Percentiles rank a stretch among this genome's conserved stretches.
Conservation (phyloP, 345 rosid species). For the Gossypium australe region DNA sequence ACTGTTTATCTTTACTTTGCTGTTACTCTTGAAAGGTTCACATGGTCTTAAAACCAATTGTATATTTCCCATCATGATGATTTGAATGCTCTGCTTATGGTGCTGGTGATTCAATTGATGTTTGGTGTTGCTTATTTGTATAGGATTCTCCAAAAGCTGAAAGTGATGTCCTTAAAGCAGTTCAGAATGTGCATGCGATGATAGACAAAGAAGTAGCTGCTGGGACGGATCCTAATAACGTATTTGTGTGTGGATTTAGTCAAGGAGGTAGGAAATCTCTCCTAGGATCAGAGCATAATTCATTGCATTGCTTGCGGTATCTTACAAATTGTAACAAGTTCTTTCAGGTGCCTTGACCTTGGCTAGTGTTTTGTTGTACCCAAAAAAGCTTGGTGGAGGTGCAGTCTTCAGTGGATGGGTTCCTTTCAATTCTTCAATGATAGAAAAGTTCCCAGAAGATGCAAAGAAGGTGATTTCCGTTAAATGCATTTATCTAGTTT, state of each 20-base stretch:
- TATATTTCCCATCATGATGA: not conserved
- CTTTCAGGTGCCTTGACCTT: slow-evolving; percentile 74
- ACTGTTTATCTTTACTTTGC: not conserved
- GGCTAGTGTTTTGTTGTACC: slow-evolving; percentile 73
- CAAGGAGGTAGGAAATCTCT: slow-evolving; percentile 66
- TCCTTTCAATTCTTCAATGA: slow-evolving; percentile 58
- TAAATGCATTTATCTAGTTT: not conserved
- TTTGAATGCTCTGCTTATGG: not conserved
- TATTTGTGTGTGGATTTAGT: slow-evolving; percentile 79
- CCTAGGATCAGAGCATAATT: not conserved
- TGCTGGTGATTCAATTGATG: not conserved
- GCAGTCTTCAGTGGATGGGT: slow-evolving; percentile 83
- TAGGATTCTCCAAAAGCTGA: slow-evolving; percentile 74
- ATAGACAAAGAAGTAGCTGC: slow-evolving; percentile 64
- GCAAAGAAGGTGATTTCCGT: slow-evolving; percentile 53
- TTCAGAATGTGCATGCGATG: slow-evolving; percentile 60
- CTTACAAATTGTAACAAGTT: slow-evolving; percentile 6
- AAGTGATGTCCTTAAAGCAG: slow-evolving; percentile 58
- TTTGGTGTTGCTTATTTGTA: slow-evolving; percentile 7
- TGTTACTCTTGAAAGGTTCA: not conserved
- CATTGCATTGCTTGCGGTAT: not conserved
- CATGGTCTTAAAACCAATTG: not conserved
- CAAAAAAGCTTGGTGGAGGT: slow-evolving; percentile 74
- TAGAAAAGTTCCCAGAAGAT: slow-evolving; percentile 40
- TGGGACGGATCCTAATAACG: slow-evolving; percentile 57